Conservation (phyloP, 2,329 filamentous ascomycete genomes). For the Clarireedia paspali region DNA sequence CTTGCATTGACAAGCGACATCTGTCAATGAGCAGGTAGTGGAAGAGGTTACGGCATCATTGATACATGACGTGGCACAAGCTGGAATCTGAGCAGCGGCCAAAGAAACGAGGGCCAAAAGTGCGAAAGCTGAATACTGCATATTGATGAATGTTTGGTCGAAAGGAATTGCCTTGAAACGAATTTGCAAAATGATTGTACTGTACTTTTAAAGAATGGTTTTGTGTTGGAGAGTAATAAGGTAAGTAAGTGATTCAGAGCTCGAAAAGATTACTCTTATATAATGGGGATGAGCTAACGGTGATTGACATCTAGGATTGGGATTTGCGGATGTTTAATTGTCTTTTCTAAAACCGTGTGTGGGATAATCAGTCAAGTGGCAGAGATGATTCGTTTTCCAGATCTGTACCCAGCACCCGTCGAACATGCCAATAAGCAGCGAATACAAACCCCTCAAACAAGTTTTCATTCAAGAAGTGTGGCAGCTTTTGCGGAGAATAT, state of each 20-base stretch:
- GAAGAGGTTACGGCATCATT: background rate
- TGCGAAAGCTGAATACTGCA: constrained; percentile 6
- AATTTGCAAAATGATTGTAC: constrained; percentile 1
- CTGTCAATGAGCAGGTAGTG: constrained; percentile 2
- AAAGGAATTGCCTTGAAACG: constrained; percentile 7
- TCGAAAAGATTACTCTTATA: constrained; percentile 1
- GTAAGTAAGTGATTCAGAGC: background rate
- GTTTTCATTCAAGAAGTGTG: background rate
- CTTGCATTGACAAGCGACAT: constrained; percentile 5
- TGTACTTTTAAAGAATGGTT: background rate
- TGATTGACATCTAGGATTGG: background rate
- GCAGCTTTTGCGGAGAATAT: background rate
- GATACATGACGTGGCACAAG: constrained; percentile 6
- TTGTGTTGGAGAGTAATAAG: background rate
- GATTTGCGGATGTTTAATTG: background rate
- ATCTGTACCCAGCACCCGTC: background rate
- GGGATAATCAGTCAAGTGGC: background rate
- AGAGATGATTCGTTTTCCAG: background rate
- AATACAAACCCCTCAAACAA: background rate
- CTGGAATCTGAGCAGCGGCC: constrained; percentile 6
- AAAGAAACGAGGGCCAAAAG: constrained; percentile 3
- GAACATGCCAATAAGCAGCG: background rate
- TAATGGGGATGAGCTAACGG: background rate
- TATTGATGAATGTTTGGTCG: background rate
- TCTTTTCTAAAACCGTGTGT: background rate